Percentiles rank a stretch among this genome's conserved stretches.
Evolutionary conservation across 208 protist genomes (phyloP).

Genomic region (Leishmania lainsoni): DNA sequence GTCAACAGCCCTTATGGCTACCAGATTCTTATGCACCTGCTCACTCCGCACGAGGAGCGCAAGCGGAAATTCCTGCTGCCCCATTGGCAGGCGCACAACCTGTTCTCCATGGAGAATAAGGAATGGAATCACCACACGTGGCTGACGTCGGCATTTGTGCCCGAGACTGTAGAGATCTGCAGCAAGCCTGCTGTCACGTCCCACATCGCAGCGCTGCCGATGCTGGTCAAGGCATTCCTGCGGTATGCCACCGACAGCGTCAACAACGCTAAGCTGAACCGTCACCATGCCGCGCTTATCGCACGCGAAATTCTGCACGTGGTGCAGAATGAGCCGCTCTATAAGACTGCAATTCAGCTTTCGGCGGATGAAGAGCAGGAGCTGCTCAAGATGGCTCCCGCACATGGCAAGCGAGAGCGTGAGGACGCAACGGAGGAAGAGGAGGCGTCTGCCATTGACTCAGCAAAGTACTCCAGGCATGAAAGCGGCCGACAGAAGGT

Average conservation of each 20-base stretch:
- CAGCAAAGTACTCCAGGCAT: constrained; percentile 16
- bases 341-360: constrained; percentile 63
- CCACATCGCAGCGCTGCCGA: constrained; percentile 70
- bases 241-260: constrained; percentile 35
- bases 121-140: constrained; percentile 89
- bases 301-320: constrained; percentile 81
- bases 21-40: constrained; percentile 83
- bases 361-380: constrained; percentile 36
- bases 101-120: constrained; percentile 77
- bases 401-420: constrained; percentile 50
- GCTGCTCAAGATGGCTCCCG: constrained; percentile 52
- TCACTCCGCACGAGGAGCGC: constrained; percentile 71
- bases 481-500: not conserved
- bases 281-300: constrained; percentile 69
- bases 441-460: not conserved
- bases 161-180: constrained; percentile 85
- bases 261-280: constrained; percentile 51
- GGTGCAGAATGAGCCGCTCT: constrained; percentile 45
- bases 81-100: constrained; percentile 86
- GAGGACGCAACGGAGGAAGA: constrained; percentile 8
- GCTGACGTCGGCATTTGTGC: constrained; percentile 72
- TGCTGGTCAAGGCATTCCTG: constrained; percentile 64
- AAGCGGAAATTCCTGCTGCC: constrained; percentile 77
- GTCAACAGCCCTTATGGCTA: constrained; percentile 88
- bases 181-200: constrained; percentile 74